Conservation (phyloP, 257 asterid genomes). For the Penstemon eatonii region DNA sequence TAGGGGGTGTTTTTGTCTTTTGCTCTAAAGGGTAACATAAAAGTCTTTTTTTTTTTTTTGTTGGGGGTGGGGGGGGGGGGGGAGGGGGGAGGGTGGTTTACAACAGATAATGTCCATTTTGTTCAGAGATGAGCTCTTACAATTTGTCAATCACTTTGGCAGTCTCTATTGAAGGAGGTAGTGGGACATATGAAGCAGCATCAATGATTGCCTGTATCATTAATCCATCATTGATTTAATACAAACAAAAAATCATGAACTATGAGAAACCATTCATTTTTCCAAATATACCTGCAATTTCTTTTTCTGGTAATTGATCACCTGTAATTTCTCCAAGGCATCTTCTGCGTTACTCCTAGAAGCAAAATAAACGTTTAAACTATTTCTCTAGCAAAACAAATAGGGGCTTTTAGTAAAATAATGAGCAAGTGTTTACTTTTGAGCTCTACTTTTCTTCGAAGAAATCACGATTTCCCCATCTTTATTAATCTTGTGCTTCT, state of each 20-base stretch:
- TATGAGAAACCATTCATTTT: neutral
- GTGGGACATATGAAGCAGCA: slow-evolving; percentile 91
- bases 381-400: slow-evolving; percentile 20
- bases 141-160: slow-evolving; percentile 58
- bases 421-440: slow-evolving; percentile 50
- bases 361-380: slow-evolving; percentile 25
- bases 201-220: slow-evolving; percentile 80
- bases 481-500: slow-evolving; percentile 78
- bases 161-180: slow-evolving; percentile 84
- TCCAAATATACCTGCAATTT: slow-evolving; percentile 42
- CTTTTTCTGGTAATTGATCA: slow-evolving; percentile 39
- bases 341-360: slow-evolving; percentile 87
- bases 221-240: slow-evolving; percentile 21
- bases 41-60: too few species aligned
- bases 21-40: too few species aligned
- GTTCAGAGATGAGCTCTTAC: slow-evolving; percentile 50
- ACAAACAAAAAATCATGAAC: neutral
- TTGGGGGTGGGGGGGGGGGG: too few species aligned
- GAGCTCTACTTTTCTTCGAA: slow-evolving; percentile 86
- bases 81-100: too few species aligned
- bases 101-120: neutral
- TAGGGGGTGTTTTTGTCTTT: too few species aligned
- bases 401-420: slow-evolving; percentile 16
- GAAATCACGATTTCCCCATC: slow-evolving; percentile 92
- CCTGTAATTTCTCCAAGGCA: slow-evolving; percentile 88